Base-by-base conservation (phyloP, 805 yeast genomes). In the Yarrowia keelungensis region DNA sequence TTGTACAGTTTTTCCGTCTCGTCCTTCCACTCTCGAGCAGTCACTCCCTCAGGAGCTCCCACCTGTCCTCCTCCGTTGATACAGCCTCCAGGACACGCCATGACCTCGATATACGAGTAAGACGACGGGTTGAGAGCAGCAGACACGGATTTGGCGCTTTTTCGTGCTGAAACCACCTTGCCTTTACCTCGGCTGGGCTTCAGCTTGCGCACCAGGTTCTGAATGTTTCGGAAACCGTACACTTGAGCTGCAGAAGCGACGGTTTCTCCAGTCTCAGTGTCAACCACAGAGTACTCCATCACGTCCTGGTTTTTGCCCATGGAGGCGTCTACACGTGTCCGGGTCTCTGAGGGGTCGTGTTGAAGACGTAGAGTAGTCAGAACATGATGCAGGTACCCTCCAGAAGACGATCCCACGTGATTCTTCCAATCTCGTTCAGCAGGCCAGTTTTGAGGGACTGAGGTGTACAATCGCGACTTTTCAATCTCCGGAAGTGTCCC, bases 71-170 rank as follows among this genome's bases (percentile, higher is more conserved):
- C 98, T 11, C 99, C 99, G 75, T 94, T 95, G 69, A 93, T 90
- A 75, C 98, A 95, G 1, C 99, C 99, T 38, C 91, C 92, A 7
- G 99, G 99, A 77, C 99, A 95, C 0, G 99, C 99, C 97, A 92
- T 94, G 54, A 95, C 89, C 74, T 95, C 99, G 7, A 94, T 90
- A 73, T 89, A 91, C 71, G 91, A 95, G 73, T 90, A 88, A 49
- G 80, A 81, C 41, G 85, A 78, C 0, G 94, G 89, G 70, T 90
- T 93, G 0, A 87, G 87, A 10, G 67, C 67, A 12, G 71, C 72
- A 14, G 69, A 50, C n/a, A 76, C 72, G 5, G 73, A 66, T 14
- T 49, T 49, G 12, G 53, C 8, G 19, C 38, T 32, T 14, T 71
- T 67, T 15, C 69, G 51, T 50, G 49, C 71, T 62, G 35, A 39